These are phyloP conservation scores for Lichtheimia ornata DNA, from an alignment of 371 early-diverging fungal genomes.

Conservation along the genomic window DNA sequence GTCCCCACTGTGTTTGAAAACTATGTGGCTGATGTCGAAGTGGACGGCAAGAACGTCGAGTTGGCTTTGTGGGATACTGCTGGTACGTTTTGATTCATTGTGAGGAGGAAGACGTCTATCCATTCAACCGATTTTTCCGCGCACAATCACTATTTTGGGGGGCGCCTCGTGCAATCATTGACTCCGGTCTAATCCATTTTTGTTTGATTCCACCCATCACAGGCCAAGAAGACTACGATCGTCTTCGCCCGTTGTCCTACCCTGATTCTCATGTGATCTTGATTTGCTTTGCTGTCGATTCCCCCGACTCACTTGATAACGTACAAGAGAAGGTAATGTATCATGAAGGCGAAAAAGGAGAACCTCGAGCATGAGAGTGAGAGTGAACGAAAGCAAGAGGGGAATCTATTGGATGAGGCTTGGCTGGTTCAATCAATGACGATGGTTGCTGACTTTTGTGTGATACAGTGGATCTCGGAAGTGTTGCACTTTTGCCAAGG, in stretches of 20 bases:
- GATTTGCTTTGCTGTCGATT: constrained; percentile 93
- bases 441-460: constrained; percentile 1
- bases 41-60: constrained; percentile 92
- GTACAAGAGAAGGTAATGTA: constrained; percentile 78
- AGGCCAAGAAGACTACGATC: constrained; percentile 95
- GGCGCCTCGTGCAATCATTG: constrained; percentile 14
- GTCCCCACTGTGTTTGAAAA: constrained; percentile 98
- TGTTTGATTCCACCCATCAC: constrained; percentile 10
- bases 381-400: background rate
- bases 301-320: constrained; percentile 94
- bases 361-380: too few relatives aligned
- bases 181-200: constrained; percentile 15
- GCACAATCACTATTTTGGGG: constrained; percentile 14
- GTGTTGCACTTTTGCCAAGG: constrained; percentile 89
- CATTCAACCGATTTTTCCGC: constrained; percentile 2
- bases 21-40: constrained; percentile 91
- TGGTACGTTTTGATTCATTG: constrained; percentile 47
- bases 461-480: constrained; percentile 86
- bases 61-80: constrained; percentile 99
- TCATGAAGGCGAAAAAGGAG: background rate
- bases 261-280: constrained; percentile 96
- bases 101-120: background rate
- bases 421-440: too few relatives aligned
- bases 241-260: constrained; percentile 96
- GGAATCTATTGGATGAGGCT: background rate